These are phyloP conservation scores for Penicillium ucsense DNA, from an alignment of 495 filamentous ascomycete genomes.

Conservation along the genomic window DNA sequence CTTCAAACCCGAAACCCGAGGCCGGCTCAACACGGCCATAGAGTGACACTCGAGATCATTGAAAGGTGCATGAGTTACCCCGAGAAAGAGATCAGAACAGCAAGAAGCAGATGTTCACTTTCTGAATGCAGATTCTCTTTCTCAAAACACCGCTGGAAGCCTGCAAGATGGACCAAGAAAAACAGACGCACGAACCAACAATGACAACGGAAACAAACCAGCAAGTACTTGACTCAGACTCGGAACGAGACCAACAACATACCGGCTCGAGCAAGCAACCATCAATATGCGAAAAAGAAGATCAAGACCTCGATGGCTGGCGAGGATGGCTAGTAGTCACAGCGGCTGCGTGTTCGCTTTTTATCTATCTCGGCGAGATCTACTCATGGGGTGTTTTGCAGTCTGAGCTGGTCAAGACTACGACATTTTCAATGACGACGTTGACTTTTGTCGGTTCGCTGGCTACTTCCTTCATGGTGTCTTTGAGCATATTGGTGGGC, in stretches of 20 bases:
- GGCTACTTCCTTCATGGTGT: conserved; percentile 2
- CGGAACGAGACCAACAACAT: neutral
- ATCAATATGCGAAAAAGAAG: neutral
- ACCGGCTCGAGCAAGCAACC: neutral
- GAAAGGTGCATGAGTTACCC: no score
- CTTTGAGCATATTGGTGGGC: neutral
- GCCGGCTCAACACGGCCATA: neutral
- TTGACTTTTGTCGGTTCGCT: conserved; percentile 6
- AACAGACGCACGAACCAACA: no score
- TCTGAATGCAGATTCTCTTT: no score
- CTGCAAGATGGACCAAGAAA: no score
- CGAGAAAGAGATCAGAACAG: no score
- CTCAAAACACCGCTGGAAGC: no score
- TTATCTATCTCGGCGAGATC: conserved; percentile 5
- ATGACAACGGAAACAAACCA: neutral
- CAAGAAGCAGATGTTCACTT: no score
- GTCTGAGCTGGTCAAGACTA: conserved; percentile 3
- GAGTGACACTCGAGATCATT: no score
- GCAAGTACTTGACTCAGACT: neutral
- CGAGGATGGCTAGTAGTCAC: conserved; percentile 3
- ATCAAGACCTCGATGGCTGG: conserved; percentile 3
- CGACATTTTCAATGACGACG: conserved; percentile 3
- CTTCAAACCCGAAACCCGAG: neutral
- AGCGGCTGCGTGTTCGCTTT: conserved; percentile 2
- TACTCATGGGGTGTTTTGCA: conserved; percentile 5